A percentile compares a stretch with the other conserved stretches of the same genome.
Conservation (phyloP, 2,329 filamentous ascomycete species). For the Pyrenophora teres region DNA sequence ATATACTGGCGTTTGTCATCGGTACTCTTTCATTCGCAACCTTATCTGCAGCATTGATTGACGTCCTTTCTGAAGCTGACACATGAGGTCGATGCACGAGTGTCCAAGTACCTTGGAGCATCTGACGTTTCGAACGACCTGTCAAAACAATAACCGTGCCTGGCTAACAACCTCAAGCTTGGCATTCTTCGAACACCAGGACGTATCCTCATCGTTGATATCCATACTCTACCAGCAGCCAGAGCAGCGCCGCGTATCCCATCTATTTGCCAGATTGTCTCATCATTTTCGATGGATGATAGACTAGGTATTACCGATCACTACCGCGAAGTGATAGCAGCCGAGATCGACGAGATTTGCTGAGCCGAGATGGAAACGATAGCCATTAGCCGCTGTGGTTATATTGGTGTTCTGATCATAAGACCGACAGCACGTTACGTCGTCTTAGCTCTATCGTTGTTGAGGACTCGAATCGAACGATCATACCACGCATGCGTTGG, state of each 20-base stretch:
- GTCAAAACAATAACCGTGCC: slow-evolving; percentile 3
- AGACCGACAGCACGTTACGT: slow-evolving; percentile 1
- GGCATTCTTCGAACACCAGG: not conserved
- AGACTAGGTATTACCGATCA: too few species aligned
- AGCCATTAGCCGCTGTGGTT: not conserved
- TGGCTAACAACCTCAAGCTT: not conserved
- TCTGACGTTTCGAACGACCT: slow-evolving; percentile 3
- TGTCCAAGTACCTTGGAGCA: slow-evolving; percentile 1
- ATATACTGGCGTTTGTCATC: not conserved
- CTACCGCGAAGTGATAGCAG: too few species aligned
- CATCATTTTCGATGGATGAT: too few species aligned
- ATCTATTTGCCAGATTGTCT: too few species aligned
- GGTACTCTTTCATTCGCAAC: not conserved
- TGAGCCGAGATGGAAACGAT: not conserved
- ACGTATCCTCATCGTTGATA: not conserved
- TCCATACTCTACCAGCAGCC: too few species aligned
- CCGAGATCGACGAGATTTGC: too few species aligned
- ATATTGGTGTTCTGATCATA: not conserved
- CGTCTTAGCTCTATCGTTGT: not conserved
- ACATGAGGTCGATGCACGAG: not conserved
- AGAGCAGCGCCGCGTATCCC: too few species aligned
- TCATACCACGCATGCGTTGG: slow-evolving; percentile 3
- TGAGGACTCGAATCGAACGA: not conserved
- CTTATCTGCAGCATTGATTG: not conserved
- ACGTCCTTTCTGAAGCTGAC: not conserved